phyloP scores from a whole-genome alignment of 139 green algal genomes.

The Tetraselmis chui region DNA sequence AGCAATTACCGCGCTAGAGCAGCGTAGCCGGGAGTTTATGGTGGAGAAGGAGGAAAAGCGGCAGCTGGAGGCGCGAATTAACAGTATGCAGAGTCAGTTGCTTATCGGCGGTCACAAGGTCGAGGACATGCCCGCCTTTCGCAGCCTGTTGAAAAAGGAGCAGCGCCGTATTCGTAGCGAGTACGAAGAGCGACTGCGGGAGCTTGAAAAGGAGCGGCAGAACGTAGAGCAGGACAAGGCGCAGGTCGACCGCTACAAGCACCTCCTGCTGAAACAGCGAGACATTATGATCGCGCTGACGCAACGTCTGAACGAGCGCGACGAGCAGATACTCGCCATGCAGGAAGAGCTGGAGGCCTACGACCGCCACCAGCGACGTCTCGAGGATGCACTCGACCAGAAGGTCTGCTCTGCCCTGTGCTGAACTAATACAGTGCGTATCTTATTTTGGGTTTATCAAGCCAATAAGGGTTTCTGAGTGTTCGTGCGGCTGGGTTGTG shows the following conservation, averaged over 20 bases:
- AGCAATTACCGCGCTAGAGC: conserved; percentile 85
- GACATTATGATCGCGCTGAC: conserved; percentile 98
- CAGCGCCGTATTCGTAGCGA: conserved; percentile 69
- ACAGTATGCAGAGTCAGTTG: conserved; percentile 81
- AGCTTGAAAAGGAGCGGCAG: conserved; percentile 77
- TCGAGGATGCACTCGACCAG: conserved; percentile 83
- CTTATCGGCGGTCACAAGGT: conserved; percentile 62
- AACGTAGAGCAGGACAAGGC: conserved; percentile 63
- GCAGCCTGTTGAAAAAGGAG: conserved; percentile 68
- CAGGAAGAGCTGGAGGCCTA: conserved; percentile 87
- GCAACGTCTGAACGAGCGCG: conserved; percentile 79
- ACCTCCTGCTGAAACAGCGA: conserved; percentile 90
- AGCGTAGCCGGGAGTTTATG: conserved; percentile 77
- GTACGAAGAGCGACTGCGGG: conserved; percentile 75
- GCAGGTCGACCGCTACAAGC: conserved; percentile 85
- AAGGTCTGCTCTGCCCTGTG: too few species aligned
- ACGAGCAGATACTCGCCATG: conserved; percentile 81
- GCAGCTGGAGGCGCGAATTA: conserved; percentile 69
- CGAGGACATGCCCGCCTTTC: conserved; percentile 73
- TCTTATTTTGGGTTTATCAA: too few species aligned
- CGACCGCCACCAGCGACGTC: conserved; percentile 65
- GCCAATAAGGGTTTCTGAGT: too few species aligned
- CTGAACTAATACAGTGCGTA: too few species aligned
- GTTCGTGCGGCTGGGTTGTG: too few species aligned
- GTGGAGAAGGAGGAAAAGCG: conserved; percentile 83